Percentiles rank a stretch among this genome's conserved stretches.
These are phyloP conservation scores for Fusarium siculi DNA, from an alignment of 2,329 filamentous ascomycete species.

Conservation along the genomic window DNA sequence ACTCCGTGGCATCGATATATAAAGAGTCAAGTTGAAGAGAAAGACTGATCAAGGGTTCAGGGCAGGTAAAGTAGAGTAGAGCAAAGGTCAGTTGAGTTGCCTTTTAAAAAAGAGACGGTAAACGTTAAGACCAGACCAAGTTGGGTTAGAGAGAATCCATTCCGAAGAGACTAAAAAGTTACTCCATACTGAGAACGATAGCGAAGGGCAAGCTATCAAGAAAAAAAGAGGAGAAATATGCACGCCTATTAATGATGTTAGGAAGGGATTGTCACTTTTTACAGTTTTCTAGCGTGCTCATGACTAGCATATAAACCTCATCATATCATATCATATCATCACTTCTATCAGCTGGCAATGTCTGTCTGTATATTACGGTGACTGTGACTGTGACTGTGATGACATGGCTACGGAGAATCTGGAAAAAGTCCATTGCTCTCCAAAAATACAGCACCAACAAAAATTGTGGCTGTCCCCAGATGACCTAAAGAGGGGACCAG, in stretches of 20 bases:
- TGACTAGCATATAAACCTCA: background rate
- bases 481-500: constrained; percentile 1
- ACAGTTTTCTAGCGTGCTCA: background rate
- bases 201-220: constrained; percentile 12
- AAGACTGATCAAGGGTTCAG: background rate
- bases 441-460: background rate
- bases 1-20: background rate
- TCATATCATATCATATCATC: background rate
- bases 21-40: background rate
- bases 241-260: background rate
- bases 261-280: background rate
- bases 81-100: background rate
- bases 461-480: constrained; percentile 19
- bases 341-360: background rate
- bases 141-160: constrained; percentile 4
- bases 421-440: background rate
- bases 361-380: background rate
- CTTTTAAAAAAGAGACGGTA: constrained; percentile 13
- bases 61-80: background rate
- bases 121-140: constrained; percentile 1
- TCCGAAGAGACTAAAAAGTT: background rate
- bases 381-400: background rate
- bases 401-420: constrained; percentile 2
- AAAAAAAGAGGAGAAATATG: constrained; percentile 18
- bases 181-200: background rate